Evolutionary conservation across 208 protist genomes (phyloP), one percentile per base, ranked within the genome.

Genomic region (Porcisia hertigi): DNA sequence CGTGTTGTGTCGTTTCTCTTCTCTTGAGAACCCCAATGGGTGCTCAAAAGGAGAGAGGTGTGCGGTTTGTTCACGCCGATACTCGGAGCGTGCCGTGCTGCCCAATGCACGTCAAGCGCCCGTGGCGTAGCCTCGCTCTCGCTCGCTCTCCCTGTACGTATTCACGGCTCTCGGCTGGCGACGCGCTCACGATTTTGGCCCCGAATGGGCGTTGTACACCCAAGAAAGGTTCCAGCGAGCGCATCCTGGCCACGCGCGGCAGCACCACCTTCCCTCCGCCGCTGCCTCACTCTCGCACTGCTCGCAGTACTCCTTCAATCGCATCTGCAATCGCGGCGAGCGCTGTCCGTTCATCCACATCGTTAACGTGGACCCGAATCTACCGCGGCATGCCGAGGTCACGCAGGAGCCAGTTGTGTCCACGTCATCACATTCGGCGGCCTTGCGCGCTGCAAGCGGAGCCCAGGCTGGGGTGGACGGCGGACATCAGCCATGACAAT

Each of bases 281-380:
- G 30, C 30, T 30, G 30, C 30, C 30, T 30, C 30, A 30, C 84
- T 92, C 59, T 90, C 87, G 30, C 92, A 94, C 84, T 97, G 92
- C 79, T 87, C 92, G 23, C 90, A 97, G 59, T 97, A 94, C 79
- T 94, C 92, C 82, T 94, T 92, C 81, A 93, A 97, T 75, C 85
- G 88, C 62, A 88, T 94, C 67, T 96, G 92, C 86, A 87, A 91
- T 72, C 86, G 85, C n/a, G 90, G 88, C 36, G 87, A 89, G 81
- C 73, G 81, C 64, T 92, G 92, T 76, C 84, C 91, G 82, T 94
- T 92, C 60, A 87, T 96, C 53, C 92, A 96, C 83, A 78, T 87
- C 53, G 76, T 93, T 30, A 73, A 92, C 77, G 83, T 96, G 1
- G 90, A 96, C 64, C 85, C 88, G 14, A 90, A 39, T 39, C 82